phyloP scores from a whole-genome alignment of 768 basidiomycete genomes.

The Boletellus emodensis region DNA sequence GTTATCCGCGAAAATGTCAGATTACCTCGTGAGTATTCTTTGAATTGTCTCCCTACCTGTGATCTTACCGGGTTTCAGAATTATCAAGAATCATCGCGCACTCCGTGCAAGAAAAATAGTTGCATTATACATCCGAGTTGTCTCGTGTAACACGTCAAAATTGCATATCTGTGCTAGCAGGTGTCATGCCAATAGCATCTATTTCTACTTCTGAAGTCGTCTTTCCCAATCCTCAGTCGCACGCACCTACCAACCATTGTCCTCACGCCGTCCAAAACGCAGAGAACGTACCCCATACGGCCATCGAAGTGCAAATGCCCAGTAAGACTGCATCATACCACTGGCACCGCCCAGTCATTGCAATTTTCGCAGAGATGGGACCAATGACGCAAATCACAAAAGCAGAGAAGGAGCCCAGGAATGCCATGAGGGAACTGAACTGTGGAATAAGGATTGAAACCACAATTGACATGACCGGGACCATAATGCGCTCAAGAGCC shows the following conservation, averaged over 20 bases:
- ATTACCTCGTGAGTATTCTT: constrained; percentile 61
- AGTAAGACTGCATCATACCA: constrained; percentile 55
- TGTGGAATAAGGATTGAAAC: constrained; percentile 76
- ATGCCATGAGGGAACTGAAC: constrained; percentile 82
- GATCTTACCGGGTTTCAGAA: constrained; percentile 41
- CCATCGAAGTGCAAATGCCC: constrained; percentile 55
- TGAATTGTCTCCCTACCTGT: not conserved
- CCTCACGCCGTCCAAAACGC: constrained; percentile 46
- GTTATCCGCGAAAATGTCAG: constrained; percentile 81
- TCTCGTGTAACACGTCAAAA: constrained; percentile 9
- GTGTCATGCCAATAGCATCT: not conserved
- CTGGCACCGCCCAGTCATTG: constrained; percentile 46
- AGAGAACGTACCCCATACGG: constrained; percentile 70
- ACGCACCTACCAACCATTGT: not conserved
- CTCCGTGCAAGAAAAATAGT: constrained; percentile 51
- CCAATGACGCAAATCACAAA: constrained; percentile 72
- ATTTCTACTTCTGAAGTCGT: not conserved
- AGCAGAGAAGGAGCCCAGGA: constrained; percentile 87
- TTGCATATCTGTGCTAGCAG: not conserved
- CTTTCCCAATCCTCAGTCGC: not conserved
- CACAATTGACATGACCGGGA: constrained; percentile 57
- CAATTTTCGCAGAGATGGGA: constrained; percentile 69
- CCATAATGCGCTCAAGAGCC: constrained; percentile 50
- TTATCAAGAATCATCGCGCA: constrained; percentile 74
- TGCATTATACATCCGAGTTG: not conserved